Conservation (phyloP, 2,329 filamentous ascomycete genomes). For the Elsinoe fawcettii region DNA sequence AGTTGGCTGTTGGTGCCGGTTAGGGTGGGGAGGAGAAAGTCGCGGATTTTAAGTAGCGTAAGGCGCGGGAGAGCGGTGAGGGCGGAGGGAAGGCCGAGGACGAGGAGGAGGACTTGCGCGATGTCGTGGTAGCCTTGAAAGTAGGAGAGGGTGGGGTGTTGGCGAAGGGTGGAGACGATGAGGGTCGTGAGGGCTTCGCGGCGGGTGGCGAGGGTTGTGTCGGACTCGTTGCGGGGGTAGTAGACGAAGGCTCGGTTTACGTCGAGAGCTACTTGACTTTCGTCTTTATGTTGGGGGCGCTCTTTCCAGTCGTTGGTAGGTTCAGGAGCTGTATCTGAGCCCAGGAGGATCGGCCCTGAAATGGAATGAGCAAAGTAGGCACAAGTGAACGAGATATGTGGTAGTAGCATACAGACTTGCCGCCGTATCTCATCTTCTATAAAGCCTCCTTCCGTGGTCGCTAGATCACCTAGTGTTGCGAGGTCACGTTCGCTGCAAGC, state of each 20-base stretch:
- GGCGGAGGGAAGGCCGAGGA: slow-evolving; percentile 59
- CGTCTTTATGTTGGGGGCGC: slow-evolving; percentile 73
- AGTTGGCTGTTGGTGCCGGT: slow-evolving; percentile 75
- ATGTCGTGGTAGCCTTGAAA: slow-evolving; percentile 99
- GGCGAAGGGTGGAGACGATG: slow-evolving; percentile 72
- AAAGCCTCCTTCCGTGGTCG: slow-evolving; percentile 39
- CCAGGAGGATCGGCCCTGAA: slow-evolving; percentile 56
- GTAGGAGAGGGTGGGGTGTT: slow-evolving; percentile 78
- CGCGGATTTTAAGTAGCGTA: slow-evolving; percentile 81
- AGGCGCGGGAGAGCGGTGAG: slow-evolving; percentile 65
- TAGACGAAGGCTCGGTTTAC: slow-evolving; percentile 96
- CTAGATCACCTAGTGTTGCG: slow-evolving; percentile 34
- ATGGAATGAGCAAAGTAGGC: slow-evolving; percentile 10
- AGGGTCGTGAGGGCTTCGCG: slow-evolving; percentile 72
- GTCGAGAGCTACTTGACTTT: slow-evolving; percentile 84
- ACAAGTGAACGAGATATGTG: not conserved
- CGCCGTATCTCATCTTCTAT: slow-evolving; percentile 53
- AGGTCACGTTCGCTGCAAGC: slow-evolving; percentile 38
- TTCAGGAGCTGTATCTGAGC: slow-evolving; percentile 27
- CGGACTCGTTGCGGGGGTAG: slow-evolving; percentile 70
- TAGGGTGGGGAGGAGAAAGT: slow-evolving; percentile 93
- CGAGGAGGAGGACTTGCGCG: slow-evolving; percentile 86
- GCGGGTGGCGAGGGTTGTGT: slow-evolving; percentile 59
- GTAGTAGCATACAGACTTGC: slow-evolving; percentile 60
- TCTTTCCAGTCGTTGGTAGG: slow-evolving; percentile 44